A percentile compares a stretch with the other conserved stretches of the same genome.
These are phyloP conservation scores for Monosporozyma unispora DNA, from an alignment of 805 yeast species.

Conservation along the genomic window DNA sequence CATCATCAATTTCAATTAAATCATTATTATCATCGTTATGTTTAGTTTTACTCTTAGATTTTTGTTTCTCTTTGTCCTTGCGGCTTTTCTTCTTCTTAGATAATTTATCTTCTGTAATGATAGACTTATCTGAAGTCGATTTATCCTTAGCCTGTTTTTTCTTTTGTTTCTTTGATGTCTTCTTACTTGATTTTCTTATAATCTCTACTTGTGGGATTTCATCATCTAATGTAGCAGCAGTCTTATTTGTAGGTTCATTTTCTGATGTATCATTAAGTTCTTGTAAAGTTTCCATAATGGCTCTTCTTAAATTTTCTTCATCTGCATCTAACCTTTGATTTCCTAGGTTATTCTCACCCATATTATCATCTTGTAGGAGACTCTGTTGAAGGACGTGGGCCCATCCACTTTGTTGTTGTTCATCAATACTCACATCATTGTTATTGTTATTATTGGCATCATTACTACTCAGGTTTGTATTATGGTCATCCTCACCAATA, in stretches of 20 bases:
- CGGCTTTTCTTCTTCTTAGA: constrained; percentile 5
- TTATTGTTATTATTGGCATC: too few relatives aligned
- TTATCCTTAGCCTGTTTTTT: constrained; percentile 12
- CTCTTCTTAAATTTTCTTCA: constrained; percentile 27
- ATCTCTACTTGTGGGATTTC: background rate
- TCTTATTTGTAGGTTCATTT: constrained; percentile 11
- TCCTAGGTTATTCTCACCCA: background rate
- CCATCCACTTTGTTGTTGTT: constrained; percentile 20
- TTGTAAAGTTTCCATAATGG: constrained; percentile 26
- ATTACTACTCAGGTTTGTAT: too few relatives aligned
- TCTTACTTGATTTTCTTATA: constrained; percentile 5
- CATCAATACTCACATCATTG: constrained; percentile 2
- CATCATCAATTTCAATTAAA: constrained; percentile 25
- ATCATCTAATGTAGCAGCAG: constrained; percentile 1
- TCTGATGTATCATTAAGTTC: constrained; percentile 11
- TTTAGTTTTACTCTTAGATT: constrained; percentile 2
- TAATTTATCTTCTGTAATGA: constrained; percentile 8
- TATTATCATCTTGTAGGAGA: constrained; percentile 12
- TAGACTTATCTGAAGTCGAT: constrained; percentile 2
- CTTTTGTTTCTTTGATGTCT: constrained; percentile 16
- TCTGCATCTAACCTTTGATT: constrained; percentile 23
- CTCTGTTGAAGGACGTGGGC: constrained; percentile 26
- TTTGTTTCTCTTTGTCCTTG: constrained; percentile 5
- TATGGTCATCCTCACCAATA: background rate
- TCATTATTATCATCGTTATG: constrained; percentile 9